Base-by-base conservation (phyloP, 106 monocot genomes). In the Dioscorea dumetorum region DNA sequence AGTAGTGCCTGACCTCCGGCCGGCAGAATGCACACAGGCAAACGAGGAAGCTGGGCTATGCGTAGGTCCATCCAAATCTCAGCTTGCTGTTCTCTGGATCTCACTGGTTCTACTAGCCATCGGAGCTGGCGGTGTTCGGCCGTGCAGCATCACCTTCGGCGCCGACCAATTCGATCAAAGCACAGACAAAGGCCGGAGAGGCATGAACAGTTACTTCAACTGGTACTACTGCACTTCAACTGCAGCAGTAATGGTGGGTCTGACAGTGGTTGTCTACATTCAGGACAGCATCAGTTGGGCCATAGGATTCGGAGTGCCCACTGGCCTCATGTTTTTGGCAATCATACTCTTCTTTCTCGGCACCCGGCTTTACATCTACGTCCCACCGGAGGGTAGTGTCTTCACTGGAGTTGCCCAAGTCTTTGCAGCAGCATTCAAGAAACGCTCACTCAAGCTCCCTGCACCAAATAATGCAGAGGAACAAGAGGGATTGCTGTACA, bases 131-230 rank as follows among this genome's bases (percentile, higher is more conserved):
- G 88, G 88, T 12, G 28, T 77, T 3, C 63, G 73, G 31, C 84
- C 84, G 0, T 79, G 76, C 76, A 77, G 73, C 57, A 54, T 90
- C 22, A 67, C 82, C 6, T 83, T 85, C 69, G 89, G 89, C 12
- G 85, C 68, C 17, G 85, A 85, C 56, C 89, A 85, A 52, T 90
- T 90, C 69, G 79, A 85, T 72, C 48, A 48, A 9, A 24, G 50
- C 34, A 85, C 73, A 1, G 76, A 88, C 16, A 9, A 60, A 4
- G 74, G 71, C 28, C 63, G 76, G 15, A 23, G 66, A 1, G 80
- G 75, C 57, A 80, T 84, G 4, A 69, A 70, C 82, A 90, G 84
- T 71, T 94, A 82, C 78, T 94, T 90, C 81, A 94, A 90, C 68
- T 90, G 94, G 94, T 91, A 92, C 73, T 93, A 88, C 60, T 63